Base-by-base conservation (phyloP, 441 rosid species). In the Sinapis alba region DNA sequence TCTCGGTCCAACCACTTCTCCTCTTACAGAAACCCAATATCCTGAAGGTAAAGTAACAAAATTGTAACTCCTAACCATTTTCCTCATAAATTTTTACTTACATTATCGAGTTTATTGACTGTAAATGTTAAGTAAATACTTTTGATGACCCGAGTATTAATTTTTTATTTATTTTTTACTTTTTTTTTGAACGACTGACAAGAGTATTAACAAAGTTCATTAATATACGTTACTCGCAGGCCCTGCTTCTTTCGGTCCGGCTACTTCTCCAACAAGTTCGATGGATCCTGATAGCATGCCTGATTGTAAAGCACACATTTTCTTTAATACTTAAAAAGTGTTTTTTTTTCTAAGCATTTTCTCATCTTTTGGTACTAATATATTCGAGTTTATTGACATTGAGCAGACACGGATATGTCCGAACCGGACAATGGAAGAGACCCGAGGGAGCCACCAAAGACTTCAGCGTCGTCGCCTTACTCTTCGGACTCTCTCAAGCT, bases 401-500 rank as follows among this genome's bases (percentile, higher is more conserved):
- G 11, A 76, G 38, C 8, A 65, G 76, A 58, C n/a, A 1, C 34
- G 6, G 56, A 23, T 13, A 0, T 0, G 15, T 1, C 51, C 1
- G 43, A 11, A 45, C 1, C 45, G 13, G 18, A 34, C 85, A 0
- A 66, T 79, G 0, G 30, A 16, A 87, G 85, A 5, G 77, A 81
- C 74, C 85, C 84, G 65, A 86, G 87, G 57, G 13, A 51, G 6
- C 23, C 57, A 51, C 57, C 71, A 41, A 85, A 84, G 13, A 78
- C 89, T 65, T 76, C 92, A 34, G 82, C 93, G 45, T 41, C 74
- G 43, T 50, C 13, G 62, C 65, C 69, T 60, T 41, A 66, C 3
- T 72, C 84, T 38, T 71, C 88, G 16, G 24, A 43, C 73, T 69
- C 67, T 64, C 64, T 47, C 50, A 78, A 91, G 62, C 85, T 87